Evolutionary conservation across 2,329 filamentous ascomycete species (phyloP).

Genomic region (Coniochaeta hoffmannii): DNA sequence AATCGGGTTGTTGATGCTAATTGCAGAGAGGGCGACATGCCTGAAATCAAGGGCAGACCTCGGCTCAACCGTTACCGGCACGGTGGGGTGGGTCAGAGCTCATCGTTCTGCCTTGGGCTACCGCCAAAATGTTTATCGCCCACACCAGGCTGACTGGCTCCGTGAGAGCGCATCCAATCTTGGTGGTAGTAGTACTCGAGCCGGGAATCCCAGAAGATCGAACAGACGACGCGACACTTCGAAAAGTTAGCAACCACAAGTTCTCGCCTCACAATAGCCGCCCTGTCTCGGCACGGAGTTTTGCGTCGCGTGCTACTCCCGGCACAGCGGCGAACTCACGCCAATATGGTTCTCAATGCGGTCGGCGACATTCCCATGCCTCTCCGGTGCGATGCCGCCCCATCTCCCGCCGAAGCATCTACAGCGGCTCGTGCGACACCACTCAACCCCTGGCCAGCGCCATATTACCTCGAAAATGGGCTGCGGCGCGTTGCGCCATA

Average conservation of each 20-base stretch:
- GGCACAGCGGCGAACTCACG: not conserved
- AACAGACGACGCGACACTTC: too few relatives aligned
- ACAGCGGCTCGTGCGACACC: constrained; percentile 16
- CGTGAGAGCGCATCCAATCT: too few relatives aligned
- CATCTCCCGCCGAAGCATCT: not conserved
- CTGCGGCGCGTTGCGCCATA: constrained; percentile 81
- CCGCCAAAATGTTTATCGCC: constrained; percentile 1
- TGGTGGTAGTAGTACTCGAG: too few relatives aligned
- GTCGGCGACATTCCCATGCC: not conserved
- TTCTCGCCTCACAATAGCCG: too few relatives aligned
- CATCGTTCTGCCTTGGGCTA: not conserved
- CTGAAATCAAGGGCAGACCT: not conserved
- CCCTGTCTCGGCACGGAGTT: too few relatives aligned
- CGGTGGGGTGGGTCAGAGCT: not conserved
- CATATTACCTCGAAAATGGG: constrained; percentile 79
- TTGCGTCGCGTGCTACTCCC: not conserved
- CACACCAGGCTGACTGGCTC: too few relatives aligned
- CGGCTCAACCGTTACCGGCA: not conserved
- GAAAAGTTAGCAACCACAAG: not conserved
- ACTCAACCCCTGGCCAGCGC: constrained; percentile 42
- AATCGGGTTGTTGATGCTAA: too few relatives aligned
- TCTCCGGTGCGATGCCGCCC: not conserved
- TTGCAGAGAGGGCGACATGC: too few relatives aligned
- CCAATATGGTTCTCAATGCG: not conserved
- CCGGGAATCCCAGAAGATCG: too few relatives aligned